phyloP scores from a whole-genome alignment of 805 yeast genomes.

The Komagataella pseudopastoris region DNA sequence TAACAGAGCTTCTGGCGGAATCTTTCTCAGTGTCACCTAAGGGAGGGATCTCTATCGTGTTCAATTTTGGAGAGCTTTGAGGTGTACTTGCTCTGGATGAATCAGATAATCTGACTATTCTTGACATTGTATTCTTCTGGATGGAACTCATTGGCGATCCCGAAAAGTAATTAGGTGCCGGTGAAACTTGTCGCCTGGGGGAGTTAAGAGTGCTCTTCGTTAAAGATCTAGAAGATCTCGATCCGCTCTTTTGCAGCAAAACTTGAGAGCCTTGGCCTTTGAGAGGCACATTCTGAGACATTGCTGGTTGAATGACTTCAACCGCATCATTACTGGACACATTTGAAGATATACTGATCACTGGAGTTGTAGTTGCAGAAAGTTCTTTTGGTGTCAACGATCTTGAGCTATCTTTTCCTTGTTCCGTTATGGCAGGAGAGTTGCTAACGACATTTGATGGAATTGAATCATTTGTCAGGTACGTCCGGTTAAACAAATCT shows the following conservation, averaged over 20 bases:
- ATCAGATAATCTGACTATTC: neutral
- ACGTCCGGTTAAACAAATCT: neutral
- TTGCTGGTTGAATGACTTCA: neutral
- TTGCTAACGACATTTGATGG: neutral
- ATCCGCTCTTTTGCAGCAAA: neutral
- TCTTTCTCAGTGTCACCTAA: neutral
- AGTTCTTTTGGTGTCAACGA: neutral
- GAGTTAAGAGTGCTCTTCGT: slow-evolving; percentile 18
- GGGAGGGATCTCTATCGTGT: neutral
- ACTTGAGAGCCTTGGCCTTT: neutral
- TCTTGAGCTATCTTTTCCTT: neutral
- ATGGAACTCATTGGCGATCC: slow-evolving; percentile 45
- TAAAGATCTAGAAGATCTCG: neutral
- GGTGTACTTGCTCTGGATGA: neutral
- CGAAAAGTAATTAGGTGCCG: slow-evolving; percentile 18
- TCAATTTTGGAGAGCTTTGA: neutral
- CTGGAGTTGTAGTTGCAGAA: neutral
- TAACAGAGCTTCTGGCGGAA: neutral
- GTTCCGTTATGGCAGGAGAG: neutral
- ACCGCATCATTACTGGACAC: neutral
- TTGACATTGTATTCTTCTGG: slow-evolving; percentile 31
- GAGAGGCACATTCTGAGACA: neutral
- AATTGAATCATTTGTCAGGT: neutral
- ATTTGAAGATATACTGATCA: neutral
- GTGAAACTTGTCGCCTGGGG: slow-evolving; percentile 46